Conservation (phyloP, 495 filamentous ascomycete species). For the Lophiotrema nucula region DNA sequence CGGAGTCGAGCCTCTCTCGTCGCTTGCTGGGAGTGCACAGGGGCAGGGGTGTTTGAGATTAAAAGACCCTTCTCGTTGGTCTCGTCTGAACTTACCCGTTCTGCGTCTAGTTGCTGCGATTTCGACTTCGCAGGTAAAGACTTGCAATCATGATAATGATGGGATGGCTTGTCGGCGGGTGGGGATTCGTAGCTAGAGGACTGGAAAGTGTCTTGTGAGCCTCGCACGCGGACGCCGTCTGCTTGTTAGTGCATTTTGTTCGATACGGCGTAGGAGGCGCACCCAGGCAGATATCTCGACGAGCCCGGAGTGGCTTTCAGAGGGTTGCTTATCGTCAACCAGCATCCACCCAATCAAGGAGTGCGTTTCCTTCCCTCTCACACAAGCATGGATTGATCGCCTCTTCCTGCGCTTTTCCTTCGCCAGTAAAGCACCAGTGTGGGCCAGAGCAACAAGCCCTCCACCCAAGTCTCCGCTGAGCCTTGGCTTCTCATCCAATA, state of each 20-base stretch:
- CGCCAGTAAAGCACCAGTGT: neutral
- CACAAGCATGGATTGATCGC: neutral
- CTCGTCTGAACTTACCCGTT: neutral
- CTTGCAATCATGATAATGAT: too few relatives aligned
- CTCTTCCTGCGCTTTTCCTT: neutral
- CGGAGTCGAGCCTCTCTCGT: constrained; percentile 1
- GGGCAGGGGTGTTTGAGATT: neutral
- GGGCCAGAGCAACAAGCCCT: neutral
- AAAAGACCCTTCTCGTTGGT: neutral
- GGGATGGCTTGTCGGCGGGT: too few relatives aligned
- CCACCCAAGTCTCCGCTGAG: neutral
- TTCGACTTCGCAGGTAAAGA: too few relatives aligned
- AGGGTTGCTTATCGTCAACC: neutral
- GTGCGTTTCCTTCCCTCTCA: neutral
- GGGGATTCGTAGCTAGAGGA: too few relatives aligned
- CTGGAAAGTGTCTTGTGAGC: too few relatives aligned
- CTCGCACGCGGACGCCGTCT: neutral
- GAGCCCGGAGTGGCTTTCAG: neutral
- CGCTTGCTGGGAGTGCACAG: neutral
- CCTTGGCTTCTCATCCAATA: constrained; percentile 16
- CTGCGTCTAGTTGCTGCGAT: too few relatives aligned
- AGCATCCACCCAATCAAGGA: neutral
- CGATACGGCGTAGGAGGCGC: neutral
- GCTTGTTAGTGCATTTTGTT: too few relatives aligned
- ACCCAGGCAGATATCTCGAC: neutral